Evolutionary conservation across 2,329 filamentous ascomycete species (phyloP), one percentile per base, ranked within the genome.

Genomic region (Fusarium sp.): DNA sequence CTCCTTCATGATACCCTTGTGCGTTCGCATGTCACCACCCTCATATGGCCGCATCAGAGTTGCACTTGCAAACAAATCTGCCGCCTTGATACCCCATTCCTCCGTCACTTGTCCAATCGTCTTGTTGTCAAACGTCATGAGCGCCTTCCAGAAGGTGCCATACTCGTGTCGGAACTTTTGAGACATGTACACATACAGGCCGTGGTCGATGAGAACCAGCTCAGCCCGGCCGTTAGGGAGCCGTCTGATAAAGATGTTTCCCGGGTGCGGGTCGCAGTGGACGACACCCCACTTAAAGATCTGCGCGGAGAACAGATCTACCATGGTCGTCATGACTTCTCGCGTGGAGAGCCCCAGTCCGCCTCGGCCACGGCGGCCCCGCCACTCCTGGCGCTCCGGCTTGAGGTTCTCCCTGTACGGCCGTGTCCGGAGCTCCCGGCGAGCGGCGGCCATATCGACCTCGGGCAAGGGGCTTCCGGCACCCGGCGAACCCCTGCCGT

Each of bases 241-340:
- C 10, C 97, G 92, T 10, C 97, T 93, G 80, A 98, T 93, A 85
- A 99, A 98, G 82, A 98, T 97, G 84, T 99, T 99, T 32, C 96
- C 96, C 1, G 97, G 97, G 80, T 99, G 97, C 11, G 97, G 97
- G 81, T 99, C 97, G 84, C 96, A 98, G 85, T 99, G 96, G 0
- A 98, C 94, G 50, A 94, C 90, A 14, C 97, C 97, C 94, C 95
- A 98, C 74, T 97, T 92, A 86, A 98, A 99, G 89, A 98, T 98
- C 81, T 98, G 96, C 3, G 95, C 95, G n/a, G 93, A 94, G 86
- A 98, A 99, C 37, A 98, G 89, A 81, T 98, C 96, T 59, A 98
- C 90, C 91, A 98, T 98, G 35, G 95, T 98, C 7, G 93, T 93
- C 97, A 98, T 98, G 68, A 98, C 95, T 68, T 96, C 93, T 79